Evolutionary conservation across 768 basidiomycete species (phyloP), one percentile per base, ranked within the genome.

Genomic region (Leccinum aurantiacum): DNA sequence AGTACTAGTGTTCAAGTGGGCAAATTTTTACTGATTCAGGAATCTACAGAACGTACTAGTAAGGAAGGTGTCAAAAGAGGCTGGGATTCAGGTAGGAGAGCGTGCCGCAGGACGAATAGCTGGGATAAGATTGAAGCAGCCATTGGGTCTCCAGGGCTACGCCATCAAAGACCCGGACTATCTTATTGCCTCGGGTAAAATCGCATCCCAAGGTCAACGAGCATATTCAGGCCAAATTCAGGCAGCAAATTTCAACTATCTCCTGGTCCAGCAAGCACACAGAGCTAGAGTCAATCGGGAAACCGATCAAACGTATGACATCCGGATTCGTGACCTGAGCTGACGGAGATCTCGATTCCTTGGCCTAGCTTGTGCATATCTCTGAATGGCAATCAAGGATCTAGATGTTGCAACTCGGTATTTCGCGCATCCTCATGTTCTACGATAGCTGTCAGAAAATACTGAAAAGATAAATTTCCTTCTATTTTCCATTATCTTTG

Each of bases 81-180:
- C 85, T 0, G 93, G 93, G 0, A 76, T 93, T 41, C 80, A 84
- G 63, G 84, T 89, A 8, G 84, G 83, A 41, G 79, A 79, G n/a
- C 87, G 89, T 17, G 86, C 86, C 3, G 86, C 87, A 4, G 85
- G 87, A 11, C 74, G 66, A 41, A 67, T 63, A 65, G 67, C 48
- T 63, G 76, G 68, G 59, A 47, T 41, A 44, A 63, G 67, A 63
- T 33, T 33, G 33, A 33, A 33, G 33, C 33, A 33, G 33, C 33
- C 33, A 33, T 0, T 5, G 96, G 96, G 90, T 73, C 81, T 98
- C 47, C 93, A 33, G 79, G 97, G 97, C 62, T 95, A 98, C 79
- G 93, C 95, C 71, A 94, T 93, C 74, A 97, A 96, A 77, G 96
- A 95, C 71, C 93, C 95, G 76, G 95, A 97, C 79, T 79, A 97